phyloP scores from a whole-genome alignment of 2,329 filamentous ascomycete species.

The Colletotrichum gloeosporioides region DNA sequence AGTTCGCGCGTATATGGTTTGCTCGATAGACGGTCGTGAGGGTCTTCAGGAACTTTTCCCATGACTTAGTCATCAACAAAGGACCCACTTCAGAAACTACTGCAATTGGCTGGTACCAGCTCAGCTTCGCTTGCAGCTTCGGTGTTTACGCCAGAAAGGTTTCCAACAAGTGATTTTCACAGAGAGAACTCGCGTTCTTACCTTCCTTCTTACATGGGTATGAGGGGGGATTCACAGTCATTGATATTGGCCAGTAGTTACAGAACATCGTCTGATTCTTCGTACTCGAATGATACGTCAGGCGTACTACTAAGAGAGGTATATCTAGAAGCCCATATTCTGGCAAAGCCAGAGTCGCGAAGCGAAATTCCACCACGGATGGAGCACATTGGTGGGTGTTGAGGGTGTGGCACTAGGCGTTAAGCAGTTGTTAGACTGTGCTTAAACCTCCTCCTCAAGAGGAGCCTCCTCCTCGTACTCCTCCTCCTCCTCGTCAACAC shows the following conservation, averaged over 20 bases:
- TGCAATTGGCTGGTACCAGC: background rate
- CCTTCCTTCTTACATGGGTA: background rate
- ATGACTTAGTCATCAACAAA: slow-evolving; percentile 35
- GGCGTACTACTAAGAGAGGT: slow-evolving; percentile 38
- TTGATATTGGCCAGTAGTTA: background rate
- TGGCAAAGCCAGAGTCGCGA: slow-evolving; percentile 27
- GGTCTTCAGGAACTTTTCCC: slow-evolving; percentile 29
- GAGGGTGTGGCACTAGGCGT: background rate
- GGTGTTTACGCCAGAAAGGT: background rate
- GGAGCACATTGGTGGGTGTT: background rate
- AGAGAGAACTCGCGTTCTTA: background rate
- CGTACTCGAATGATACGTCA: slow-evolving; percentile 35
- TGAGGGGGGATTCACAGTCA: background rate
- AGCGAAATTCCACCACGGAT: slow-evolving; percentile 24
- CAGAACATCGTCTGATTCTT: slow-evolving; percentile 29
- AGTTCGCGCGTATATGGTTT: background rate
- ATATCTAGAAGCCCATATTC: slow-evolving; percentile 44
- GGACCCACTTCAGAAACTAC: background rate
- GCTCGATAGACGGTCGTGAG: background rate
- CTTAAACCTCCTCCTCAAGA: slow-evolving; percentile 71
- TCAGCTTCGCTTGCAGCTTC: background rate
- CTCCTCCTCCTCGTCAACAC: slow-evolving; percentile 96
- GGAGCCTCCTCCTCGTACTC: slow-evolving; percentile 89
- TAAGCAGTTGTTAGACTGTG: background rate
- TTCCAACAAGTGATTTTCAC: background rate